A percentile compares a stretch with the other conserved stretches of the same genome.
phyloP scores from a whole-genome alignment of 352 stramenopile species.

The Hyaloperonospora arabidopsidis region DNA sequence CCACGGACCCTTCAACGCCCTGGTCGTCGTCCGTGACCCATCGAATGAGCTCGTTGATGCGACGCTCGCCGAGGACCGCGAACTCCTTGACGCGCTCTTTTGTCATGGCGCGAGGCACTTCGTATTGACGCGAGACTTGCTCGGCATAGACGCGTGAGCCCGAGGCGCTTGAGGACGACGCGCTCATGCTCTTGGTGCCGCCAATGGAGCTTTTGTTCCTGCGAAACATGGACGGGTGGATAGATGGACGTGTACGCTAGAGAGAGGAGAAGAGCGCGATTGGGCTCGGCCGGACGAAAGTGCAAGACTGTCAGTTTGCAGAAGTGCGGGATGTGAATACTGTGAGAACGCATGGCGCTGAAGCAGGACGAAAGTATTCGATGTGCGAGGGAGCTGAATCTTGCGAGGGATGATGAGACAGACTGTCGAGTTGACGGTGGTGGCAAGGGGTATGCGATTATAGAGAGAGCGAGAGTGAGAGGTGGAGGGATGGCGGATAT shows the following conservation, averaged over 20 bases:
- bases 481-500: neutral
- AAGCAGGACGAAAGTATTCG: too few relatives aligned
- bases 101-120: slow-evolving; percentile 39
- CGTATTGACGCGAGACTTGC: slow-evolving; percentile 56
- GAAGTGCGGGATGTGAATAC: too few relatives aligned
- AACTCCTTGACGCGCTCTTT: slow-evolving; percentile 34
- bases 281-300: too few relatives aligned
- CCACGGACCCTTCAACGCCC: slow-evolving; percentile 22
- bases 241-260: slow-evolving; percentile 8
- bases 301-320: too few relatives aligned
- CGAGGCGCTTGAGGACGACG: slow-evolving; percentile 10
- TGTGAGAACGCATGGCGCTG: too few relatives aligned
- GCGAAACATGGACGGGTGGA: slow-evolving; percentile 22
- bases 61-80: slow-evolving; percentile 39
- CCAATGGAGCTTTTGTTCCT: slow-evolving; percentile 28
- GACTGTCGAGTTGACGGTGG: too few relatives aligned
- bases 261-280: too few relatives aligned
- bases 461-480: slow-evolving; percentile 12
- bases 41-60: slow-evolving; percentile 53
- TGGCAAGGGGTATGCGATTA: neutral
- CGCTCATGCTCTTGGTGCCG: slow-evolving; percentile 16
- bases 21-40: slow-evolving; percentile 62
- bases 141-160: slow-evolving; percentile 39
- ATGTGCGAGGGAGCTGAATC: too few relatives aligned
- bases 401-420: too few relatives aligned